Evolutionary conservation across 768 basidiomycete genomes (phyloP).

Genomic region (Austroboletus eburneus): DNA sequence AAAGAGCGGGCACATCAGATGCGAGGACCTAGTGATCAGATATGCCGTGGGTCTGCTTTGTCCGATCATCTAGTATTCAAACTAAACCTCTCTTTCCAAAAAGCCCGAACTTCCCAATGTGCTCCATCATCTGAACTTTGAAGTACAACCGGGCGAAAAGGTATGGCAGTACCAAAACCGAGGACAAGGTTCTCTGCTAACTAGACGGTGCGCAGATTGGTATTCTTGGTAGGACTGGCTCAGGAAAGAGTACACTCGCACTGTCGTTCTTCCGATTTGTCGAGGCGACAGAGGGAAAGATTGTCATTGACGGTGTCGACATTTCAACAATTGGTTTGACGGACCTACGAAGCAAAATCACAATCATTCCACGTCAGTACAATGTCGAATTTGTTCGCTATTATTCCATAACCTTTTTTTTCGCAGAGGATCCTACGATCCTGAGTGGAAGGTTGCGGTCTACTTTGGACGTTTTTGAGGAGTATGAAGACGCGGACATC

Average conservation of each 20-base stretch:
- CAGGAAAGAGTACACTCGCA: constrained; percentile 79
- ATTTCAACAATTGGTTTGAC: constrained; percentile 77
- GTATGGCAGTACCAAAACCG: constrained; percentile 29
- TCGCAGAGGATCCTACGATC: constrained; percentile 82
- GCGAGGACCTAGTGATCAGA: constrained; percentile 71
- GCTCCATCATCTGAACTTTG: constrained; percentile 73
- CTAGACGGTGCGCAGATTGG: constrained; percentile 44
- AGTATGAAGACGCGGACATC: constrained; percentile 81
- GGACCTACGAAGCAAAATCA: constrained; percentile 73
- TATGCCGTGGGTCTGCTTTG: constrained; percentile 55
- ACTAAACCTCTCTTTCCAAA: neutral
- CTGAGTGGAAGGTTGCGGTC: constrained; percentile 78
- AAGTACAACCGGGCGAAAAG: constrained; percentile 72
- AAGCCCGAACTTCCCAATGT: constrained; percentile 87
- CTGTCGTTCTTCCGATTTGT: constrained; percentile 88
- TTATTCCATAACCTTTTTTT: neutral
- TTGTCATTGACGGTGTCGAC: constrained; percentile 74
- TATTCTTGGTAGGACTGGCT: constrained; percentile 65
- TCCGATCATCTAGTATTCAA: constrained; percentile 1
- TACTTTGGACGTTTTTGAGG: constrained; percentile 80
- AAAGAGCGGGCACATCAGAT: constrained; percentile 58
- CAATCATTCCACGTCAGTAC: constrained; percentile 67
- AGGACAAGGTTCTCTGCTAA: constrained; percentile 1
- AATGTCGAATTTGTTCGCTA: neutral
- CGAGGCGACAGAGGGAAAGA: constrained; percentile 75